These are phyloP conservation scores for Bombardia bombarda DNA, from an alignment of 495 filamentous ascomycete species.

Conservation along the genomic window DNA sequence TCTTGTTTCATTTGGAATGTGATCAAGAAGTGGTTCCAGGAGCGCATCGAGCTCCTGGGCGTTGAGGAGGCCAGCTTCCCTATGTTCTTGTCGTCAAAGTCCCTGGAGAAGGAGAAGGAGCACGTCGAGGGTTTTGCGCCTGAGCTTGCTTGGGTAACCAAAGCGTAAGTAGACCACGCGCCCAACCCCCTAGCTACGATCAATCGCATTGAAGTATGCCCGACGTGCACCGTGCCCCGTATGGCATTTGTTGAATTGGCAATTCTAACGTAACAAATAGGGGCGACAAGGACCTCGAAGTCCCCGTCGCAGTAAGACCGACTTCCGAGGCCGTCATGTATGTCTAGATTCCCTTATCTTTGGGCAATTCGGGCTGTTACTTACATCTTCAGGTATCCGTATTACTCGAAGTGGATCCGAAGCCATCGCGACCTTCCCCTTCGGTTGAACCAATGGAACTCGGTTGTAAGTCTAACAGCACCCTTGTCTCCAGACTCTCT, in stretches of 20 bases:
- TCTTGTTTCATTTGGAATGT: slow-evolving; percentile 89
- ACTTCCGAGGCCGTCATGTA: slow-evolving; percentile 94
- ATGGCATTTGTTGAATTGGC: too few relatives aligned
- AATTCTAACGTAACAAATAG: too few relatives aligned
- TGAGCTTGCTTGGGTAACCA: slow-evolving; percentile 97
- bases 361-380: too few relatives aligned
- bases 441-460: slow-evolving; percentile 95
- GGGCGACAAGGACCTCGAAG: slow-evolving; percentile 84
- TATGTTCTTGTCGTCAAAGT: slow-evolving; percentile 85
- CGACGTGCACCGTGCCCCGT: too few relatives aligned
- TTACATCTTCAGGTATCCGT: slow-evolving; percentile 48
- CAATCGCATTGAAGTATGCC: too few relatives aligned
- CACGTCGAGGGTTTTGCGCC: slow-evolving; percentile 97
- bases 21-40: slow-evolving; percentile 85
- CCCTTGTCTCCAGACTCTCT: background rate
- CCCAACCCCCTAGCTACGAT: too few relatives aligned
- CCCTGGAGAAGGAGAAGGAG: slow-evolving; percentile 88
- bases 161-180: too few relatives aligned
- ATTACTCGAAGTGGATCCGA: slow-evolving; percentile 95
- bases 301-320: slow-evolving; percentile 90
- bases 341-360: slow-evolving; percentile 31
- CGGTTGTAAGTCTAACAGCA: slow-evolving; percentile 63
- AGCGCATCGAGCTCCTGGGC: slow-evolving; percentile 75
- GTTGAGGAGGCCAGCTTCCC: slow-evolving; percentile 96
- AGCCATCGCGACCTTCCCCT: slow-evolving; percentile 90